Evolutionary conservation across 352 stramenopile species (phyloP).

Genomic region (Phytophthora citricola): DNA sequence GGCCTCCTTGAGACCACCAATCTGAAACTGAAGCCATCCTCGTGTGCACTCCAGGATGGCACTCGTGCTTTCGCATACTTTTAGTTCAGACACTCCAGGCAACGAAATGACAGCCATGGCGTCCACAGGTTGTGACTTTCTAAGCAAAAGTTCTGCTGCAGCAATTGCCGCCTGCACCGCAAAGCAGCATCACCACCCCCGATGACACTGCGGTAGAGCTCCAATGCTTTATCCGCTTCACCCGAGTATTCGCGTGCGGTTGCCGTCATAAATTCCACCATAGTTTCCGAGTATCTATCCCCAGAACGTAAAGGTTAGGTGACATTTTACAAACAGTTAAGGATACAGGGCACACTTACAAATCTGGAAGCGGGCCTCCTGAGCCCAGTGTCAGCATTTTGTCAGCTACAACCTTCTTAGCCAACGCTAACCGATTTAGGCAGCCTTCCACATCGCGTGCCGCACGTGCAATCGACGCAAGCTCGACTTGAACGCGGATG

Average conservation of each 20-base stretch:
- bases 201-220: constrained; percentile 46
- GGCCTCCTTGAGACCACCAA: constrained; percentile 44
- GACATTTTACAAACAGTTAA: neutral
- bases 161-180: constrained; percentile 47
- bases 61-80: constrained; percentile 17
- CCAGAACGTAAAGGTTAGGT: constrained; percentile 11
- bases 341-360: constrained; percentile 47
- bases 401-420: constrained; percentile 48
- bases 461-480: constrained; percentile 54
- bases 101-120: constrained; percentile 35
- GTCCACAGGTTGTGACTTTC: constrained; percentile 39
- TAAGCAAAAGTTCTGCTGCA: constrained; percentile 52
- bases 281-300: constrained; percentile 60
- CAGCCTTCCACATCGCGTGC: constrained; percentile 68
- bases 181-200: constrained; percentile 26
- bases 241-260: constrained; percentile 60
- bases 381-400: constrained; percentile 56
- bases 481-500: constrained; percentile 58
- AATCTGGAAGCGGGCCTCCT: constrained; percentile 27
- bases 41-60: constrained; percentile 36
- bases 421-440: constrained; percentile 53
- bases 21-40: constrained; percentile 61
- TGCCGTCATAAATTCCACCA: constrained; percentile 60
- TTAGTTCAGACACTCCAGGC: constrained; percentile 21
- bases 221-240: constrained; percentile 52